Evolutionary conservation across 2,329 filamentous ascomycete species (phyloP), one percentile per base, ranked within the genome.

Genomic region (Achaetomium macrosporum): DNA sequence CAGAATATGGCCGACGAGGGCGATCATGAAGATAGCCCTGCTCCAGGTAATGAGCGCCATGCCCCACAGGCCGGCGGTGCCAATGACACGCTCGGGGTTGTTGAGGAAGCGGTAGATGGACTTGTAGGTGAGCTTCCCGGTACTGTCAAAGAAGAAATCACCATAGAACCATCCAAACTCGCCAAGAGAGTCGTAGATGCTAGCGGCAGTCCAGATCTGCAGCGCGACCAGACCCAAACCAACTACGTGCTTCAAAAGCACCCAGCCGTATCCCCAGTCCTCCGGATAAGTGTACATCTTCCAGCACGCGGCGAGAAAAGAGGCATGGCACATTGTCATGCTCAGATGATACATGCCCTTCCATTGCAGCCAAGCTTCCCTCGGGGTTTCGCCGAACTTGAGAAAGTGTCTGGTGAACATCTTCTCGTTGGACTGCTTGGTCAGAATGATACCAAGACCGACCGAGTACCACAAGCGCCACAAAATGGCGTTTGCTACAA

Each of bases 91-190:
- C 69, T 99, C 93, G 0, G 93, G 93, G 65, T 97, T 99, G 73
- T 99, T 99, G 60, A 99, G 76, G 72, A 95, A 99, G 44, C 93
- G 90, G 69, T 99, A 99, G 64, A 99, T 99, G 57, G 92, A 95
- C 61, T 87, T 90, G 71, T 99, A 99, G 0, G 89, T 97, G 57
- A 97, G 77, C 71, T 93, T 95, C 12, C 86, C 85, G 11, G 85
- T 82, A 42, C 89, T 86, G 57, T 96, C 90, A 66, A 93, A 96
- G 77, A 99, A 97, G 75, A 97, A 99, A 68, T 99, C 93, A 16
- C 93, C 93, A 65, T 91, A 97, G 76, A 97, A 97, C 92, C 92
- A 99, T 63, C 93, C 93, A 64, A 97, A 99, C 66, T 99, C 93
- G 52, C 93, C 93, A 0, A 99, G 82, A 2, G 90, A 95, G 47